Evolutionary conservation across 495 filamentous ascomycete species (phyloP), one percentile per base, ranked within the genome.

Genomic region (Elaphomyces granulatus): DNA sequence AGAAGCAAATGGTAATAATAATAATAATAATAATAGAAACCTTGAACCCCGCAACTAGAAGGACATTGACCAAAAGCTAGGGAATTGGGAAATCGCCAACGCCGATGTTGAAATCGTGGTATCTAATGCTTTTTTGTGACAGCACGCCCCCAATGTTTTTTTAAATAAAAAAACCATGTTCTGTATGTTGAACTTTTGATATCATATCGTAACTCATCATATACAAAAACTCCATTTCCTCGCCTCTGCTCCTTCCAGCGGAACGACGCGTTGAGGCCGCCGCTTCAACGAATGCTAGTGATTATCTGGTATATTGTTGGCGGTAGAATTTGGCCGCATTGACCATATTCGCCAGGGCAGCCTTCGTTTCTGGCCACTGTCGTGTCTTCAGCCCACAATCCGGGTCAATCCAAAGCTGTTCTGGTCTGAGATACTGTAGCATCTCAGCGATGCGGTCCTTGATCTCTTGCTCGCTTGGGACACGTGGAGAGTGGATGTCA

Each of bases 321-420:
- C 90, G 90, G 85, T 77, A 95, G 75, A 64, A 81, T 77, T 94
- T 94, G 67, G 90, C 86, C 26, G 92, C 90, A 56, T 82, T 78
- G 63, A 96, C 84, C 84, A 96, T 79, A 73, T 94, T 87, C 63
- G 66, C 70, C 55, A 95, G 70, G 42, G 86, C 81, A 53, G 80
- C 81, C 76, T 92, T 93, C 59, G 86, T 90, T 80, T 98, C 88
- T 55, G 77, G 71, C 87, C 86, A 94, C 67, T 86, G 77, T 49
- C 90, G 81, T 50, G 90, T 98, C 81, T 98, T 98, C 31, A 98
- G 76, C 69, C 90, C 90, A 56, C 90, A 98, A 68, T 98, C 90
- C 44, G 92, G 90, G 73, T 96, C 87, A 70, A 94, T 78, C 87
- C 87, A 96, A 63, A 96, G 83, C 72, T 96, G 87, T 45, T 94